Evolutionary conservation across 305 asterid genomes (phyloP).

Genomic region (Fraxinus angustifolia): DNA sequence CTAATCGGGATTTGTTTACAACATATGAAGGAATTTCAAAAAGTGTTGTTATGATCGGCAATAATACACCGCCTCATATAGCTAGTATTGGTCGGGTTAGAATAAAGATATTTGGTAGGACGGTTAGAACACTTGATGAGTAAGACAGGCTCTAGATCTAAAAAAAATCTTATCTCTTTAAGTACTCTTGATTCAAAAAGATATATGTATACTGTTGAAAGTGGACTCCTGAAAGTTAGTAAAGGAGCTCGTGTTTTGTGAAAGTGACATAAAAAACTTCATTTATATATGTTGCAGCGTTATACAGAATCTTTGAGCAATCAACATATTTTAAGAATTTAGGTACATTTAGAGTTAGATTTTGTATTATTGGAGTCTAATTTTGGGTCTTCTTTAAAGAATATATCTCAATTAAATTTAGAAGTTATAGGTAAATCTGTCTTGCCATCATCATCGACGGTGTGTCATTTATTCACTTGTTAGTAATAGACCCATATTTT

Average conservation of each 20-base stretch:
- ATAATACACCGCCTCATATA: neutral
- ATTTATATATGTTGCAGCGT: neutral
- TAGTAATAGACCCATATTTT: too few relatives aligned
- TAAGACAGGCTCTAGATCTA: neutral
- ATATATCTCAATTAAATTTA: too few relatives aligned
- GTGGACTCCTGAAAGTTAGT: neutral
- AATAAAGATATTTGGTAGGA: neutral
- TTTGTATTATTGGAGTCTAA: too few relatives aligned
- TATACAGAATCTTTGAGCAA: neutral
- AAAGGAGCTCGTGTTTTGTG: neutral
- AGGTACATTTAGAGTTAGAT: too few relatives aligned
- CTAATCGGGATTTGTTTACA: neutral
- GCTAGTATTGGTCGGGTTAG: neutral
- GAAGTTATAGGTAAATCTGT: too few relatives aligned
- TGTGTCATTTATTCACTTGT: too few relatives aligned
- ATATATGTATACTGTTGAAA: too few relatives aligned
- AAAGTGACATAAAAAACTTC: neutral
- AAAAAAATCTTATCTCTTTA: too few relatives aligned
- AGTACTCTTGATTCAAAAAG: neutral
- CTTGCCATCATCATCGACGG: too few relatives aligned
- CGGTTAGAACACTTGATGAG: neutral
- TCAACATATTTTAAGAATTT: too few relatives aligned
- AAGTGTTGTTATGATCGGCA: neutral
- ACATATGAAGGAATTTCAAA: neutral
- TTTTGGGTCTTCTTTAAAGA: too few relatives aligned